phyloP scores from a whole-genome alignment of 345 rosid genomes.

The Gossypium herbaceum region DNA sequence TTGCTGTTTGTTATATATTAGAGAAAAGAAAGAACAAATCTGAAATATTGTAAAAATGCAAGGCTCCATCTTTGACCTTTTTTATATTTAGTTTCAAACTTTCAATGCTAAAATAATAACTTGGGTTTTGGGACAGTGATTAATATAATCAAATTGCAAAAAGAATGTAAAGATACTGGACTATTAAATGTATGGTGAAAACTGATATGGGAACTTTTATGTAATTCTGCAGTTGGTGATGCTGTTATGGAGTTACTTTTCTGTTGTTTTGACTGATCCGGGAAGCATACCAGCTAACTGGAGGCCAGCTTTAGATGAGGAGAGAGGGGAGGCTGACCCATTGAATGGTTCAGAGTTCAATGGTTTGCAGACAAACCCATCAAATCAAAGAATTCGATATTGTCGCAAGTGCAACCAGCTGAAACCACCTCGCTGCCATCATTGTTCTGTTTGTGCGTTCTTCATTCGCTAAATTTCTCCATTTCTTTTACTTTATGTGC shows the following conservation, averaged over 20 bases:
- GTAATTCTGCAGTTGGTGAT: slow-evolving; percentile 63
- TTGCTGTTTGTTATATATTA: not conserved
- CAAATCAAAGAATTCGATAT: slow-evolving; percentile 59
- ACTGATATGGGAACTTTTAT: slow-evolving; percentile 13
- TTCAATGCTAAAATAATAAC: not conserved
- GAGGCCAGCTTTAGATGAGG: slow-evolving; percentile 75
- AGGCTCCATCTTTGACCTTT: not conserved
- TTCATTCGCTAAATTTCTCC: not conserved
- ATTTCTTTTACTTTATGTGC: not conserved
- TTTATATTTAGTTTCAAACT: not conserved
- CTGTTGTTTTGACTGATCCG: slow-evolving; percentile 92
- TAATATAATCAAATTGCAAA: not conserved
- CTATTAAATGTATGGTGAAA: not conserved
- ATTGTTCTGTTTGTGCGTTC: slow-evolving; percentile 91
- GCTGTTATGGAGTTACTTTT: slow-evolving; percentile 95
- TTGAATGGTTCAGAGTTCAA: slow-evolving; percentile 56
- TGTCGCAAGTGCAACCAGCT: slow-evolving; percentile 90
- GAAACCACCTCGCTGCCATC: slow-evolving; percentile 96
- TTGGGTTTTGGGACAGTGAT: not conserved
- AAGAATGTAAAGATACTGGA: not conserved
- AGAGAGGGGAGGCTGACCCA: slow-evolving; percentile 80
- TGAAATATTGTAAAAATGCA: not conserved
- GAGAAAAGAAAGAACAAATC: slow-evolving; percentile 7
- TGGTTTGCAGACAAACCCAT: slow-evolving; percentile 50
- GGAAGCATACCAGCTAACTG: slow-evolving; percentile 88